These are phyloP conservation scores for Pseudocercospora pini-densiflorae DNA, from an alignment of 2,329 filamentous ascomycete genomes.

Conservation along the genomic window DNA sequence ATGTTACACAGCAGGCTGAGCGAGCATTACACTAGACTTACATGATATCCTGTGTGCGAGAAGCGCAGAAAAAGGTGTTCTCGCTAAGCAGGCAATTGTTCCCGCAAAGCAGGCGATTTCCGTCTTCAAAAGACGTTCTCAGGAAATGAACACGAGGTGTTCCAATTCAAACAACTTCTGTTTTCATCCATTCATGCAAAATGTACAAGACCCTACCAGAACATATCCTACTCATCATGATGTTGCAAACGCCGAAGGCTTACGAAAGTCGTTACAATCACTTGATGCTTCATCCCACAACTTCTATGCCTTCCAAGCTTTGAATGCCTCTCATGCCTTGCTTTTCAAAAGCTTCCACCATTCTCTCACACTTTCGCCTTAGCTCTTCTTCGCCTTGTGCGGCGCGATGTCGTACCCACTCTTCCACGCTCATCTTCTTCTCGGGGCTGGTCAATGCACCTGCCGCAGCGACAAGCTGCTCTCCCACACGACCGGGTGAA, in stretches of 20 bases:
- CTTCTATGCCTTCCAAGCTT: slow-evolving; percentile 72
- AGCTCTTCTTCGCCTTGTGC: slow-evolving; percentile 78
- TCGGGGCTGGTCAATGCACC: slow-evolving; percentile 73
- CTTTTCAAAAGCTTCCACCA: slow-evolving; percentile 81
- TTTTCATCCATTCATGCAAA: too few relatives aligned
- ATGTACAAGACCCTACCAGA: too few relatives aligned
- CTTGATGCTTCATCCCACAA: slow-evolving; percentile 9
- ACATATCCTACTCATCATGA: too few relatives aligned
- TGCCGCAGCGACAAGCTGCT: slow-evolving; percentile 49
- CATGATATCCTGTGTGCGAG: too few relatives aligned
- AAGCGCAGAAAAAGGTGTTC: too few relatives aligned
- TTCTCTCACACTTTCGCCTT: slow-evolving; percentile 77
- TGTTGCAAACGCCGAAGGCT: neutral
- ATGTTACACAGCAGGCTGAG: too few relatives aligned
- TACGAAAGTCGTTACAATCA: neutral
- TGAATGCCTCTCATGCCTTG: slow-evolving; percentile 80
- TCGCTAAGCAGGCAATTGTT: too few relatives aligned
- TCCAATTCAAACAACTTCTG: too few relatives aligned
- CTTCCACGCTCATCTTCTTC: slow-evolving; percentile 88
- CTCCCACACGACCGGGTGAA: slow-evolving; percentile 30
- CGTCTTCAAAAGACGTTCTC: too few relatives aligned
- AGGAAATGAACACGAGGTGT: too few relatives aligned
- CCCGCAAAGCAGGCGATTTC: too few relatives aligned
- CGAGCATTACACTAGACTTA: too few relatives aligned
- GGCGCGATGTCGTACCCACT: slow-evolving; percentile 88